These are phyloP conservation scores for Jamesozyma hellenica DNA, from an alignment of 805 yeast species.

Conservation along the genomic window DNA sequence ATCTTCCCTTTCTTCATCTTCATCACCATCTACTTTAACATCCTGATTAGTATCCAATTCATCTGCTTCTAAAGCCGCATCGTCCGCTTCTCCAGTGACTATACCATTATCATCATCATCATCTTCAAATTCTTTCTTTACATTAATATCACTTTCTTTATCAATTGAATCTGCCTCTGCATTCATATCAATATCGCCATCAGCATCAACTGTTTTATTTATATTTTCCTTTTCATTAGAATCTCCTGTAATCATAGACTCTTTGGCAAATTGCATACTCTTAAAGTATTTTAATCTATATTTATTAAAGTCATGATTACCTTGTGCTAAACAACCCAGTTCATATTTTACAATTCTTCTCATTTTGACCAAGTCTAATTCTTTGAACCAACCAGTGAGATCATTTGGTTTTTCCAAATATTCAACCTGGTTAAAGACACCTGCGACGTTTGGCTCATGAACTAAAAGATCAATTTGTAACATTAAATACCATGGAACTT, in stretches of 20 bases:
- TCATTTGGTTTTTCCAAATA: slow-evolving; percentile 38
- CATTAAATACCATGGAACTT: slow-evolving; percentile 56
- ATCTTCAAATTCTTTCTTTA: no score
- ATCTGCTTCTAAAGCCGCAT: slow-evolving; percentile 24
- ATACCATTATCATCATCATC: slow-evolving; percentile 27
- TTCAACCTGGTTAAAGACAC: slow-evolving; percentile 36
- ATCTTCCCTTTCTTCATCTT: slow-evolving; percentile 15
- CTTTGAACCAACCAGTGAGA: slow-evolving; percentile 64
- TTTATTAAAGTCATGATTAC: slow-evolving; percentile 38
- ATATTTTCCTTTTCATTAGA: slow-evolving; percentile 18
- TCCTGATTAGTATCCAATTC: slow-evolving; percentile 26
- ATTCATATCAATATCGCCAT: slow-evolving; percentile 21
- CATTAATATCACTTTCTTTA: not conserved
- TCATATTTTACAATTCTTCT: slow-evolving; percentile 67
- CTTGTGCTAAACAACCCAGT: slow-evolving; percentile 46
- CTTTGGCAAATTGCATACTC: slow-evolving; percentile 36
- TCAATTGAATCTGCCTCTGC: slow-evolving; percentile 3
- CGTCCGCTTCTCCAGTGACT: slow-evolving; percentile 27
- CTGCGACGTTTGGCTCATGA: slow-evolving; percentile 50
- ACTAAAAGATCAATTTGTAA: slow-evolving; percentile 72
- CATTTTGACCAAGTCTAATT: slow-evolving; percentile 49
- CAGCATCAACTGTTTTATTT: slow-evolving; percentile 16
- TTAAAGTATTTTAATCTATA: slow-evolving; percentile 30
- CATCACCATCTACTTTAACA: slow-evolving; percentile 23
- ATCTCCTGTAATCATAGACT: slow-evolving; percentile 27